Conservation (phyloP, 108 stramenopile species). For the Ochromonas danica region DNA sequence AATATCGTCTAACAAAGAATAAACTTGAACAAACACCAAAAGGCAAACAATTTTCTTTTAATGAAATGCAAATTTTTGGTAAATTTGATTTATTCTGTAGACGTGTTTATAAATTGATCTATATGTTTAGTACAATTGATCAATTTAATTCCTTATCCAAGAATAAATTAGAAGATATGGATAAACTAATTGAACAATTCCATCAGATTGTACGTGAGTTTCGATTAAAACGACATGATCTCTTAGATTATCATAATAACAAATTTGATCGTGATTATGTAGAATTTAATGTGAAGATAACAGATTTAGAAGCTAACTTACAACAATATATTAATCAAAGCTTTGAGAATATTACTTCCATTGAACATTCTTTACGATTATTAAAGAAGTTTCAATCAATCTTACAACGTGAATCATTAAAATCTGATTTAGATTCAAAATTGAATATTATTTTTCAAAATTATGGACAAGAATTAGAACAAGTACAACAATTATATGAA, state of each 20-base stretch:
- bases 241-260: slow-evolving; percentile 81
- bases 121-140: slow-evolving; percentile 80
- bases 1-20: slow-evolving; percentile 74
- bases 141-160: slow-evolving; percentile 70
- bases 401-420: slow-evolving; percentile 77
- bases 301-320: background rate
- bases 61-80: slow-evolving; percentile 79
- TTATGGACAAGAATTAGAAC: slow-evolving; percentile 83
- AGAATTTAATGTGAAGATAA: slow-evolving; percentile 73
- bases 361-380: slow-evolving; percentile 73
- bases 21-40: slow-evolving; percentile 70
- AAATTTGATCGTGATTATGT: slow-evolving; percentile 81
- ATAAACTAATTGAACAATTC: slow-evolving; percentile 71
- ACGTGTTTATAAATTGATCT: slow-evolving; percentile 80
- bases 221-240: slow-evolving; percentile 70
- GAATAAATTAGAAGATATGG: slow-evolving; percentile 86
- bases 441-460: slow-evolving; percentile 83
- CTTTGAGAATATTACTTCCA: slow-evolving; percentile 79
- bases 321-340: slow-evolving; percentile 82
- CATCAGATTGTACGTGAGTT: slow-evolving; percentile 71
- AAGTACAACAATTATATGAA: slow-evolving; percentile 82
- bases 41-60: slow-evolving; percentile 82
- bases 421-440: slow-evolving; percentile 76
- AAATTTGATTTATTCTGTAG: slow-evolving; percentile 83
- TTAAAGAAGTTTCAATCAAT: slow-evolving; percentile 77